Evolutionary conservation across 1,284 basidiomycete genomes (phyloP), one percentile per base, ranked within the genome.

Genomic region (Trichosporon coremiiforme): DNA sequence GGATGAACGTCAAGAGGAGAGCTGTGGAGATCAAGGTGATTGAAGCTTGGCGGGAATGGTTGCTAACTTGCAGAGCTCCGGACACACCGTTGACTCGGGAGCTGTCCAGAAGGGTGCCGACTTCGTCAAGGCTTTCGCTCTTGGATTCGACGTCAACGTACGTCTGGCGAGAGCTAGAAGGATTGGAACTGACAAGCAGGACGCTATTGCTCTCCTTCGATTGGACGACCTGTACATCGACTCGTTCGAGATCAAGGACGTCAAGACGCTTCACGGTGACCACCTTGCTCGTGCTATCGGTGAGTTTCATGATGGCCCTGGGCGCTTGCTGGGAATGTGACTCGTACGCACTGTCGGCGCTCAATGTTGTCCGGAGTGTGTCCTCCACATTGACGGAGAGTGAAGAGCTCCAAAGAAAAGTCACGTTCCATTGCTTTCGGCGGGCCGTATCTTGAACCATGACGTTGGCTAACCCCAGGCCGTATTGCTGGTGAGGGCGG

Each of bases 181-280:
- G n/a, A 17, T 2, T 41, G 12, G 66, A 25, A 25, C 62, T 72
- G 33, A 69, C 66, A 1, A 15, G 0, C 77, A 99, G 92, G 96
- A 99, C 78, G 91, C 96, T 1, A 92, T 99, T 74, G 97, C 96
- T 2, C 89, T 99, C 9, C 88, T 99, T 35, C 89, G 96, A 73
- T 85, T 99, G 78, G 96, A 99, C 80, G 97, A 99, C 82, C 87
- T 99, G 13, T 99, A 98, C 83, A 90, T 99, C 57, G 96, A 98
- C 81, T 95, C 95, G 0, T 98, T 98, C 77, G 94, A 99, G 85
- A 95, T 99, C 84, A 99, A 98, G 83, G 96, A 99, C 77, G 95
- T 99, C 70, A 99, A 99, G 85, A 97, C 94, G 0, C 87, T 99
- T 3, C 95, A 98, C 74, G 96, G 96, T 1, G 97, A 99, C 80